Conservation (phyloP, 495 filamentous ascomycete genomes). For the Penicillium manginii region DNA sequence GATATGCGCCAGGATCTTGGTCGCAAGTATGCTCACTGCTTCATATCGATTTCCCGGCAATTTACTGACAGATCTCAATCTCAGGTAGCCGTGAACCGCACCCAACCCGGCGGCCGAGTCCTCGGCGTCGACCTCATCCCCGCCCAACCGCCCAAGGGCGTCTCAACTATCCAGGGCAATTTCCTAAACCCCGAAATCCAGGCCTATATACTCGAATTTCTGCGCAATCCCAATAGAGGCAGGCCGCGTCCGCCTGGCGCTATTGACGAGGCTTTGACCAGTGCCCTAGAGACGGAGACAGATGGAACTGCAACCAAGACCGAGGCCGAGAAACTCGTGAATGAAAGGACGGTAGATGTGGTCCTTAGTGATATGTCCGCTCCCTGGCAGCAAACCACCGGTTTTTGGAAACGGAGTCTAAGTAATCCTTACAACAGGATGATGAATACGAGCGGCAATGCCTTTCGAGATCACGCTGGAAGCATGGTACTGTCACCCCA, state of each 20-base stretch:
- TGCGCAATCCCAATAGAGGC: slow-evolving; percentile 67
- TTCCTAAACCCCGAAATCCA: slow-evolving; percentile 76
- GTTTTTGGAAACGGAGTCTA: slow-evolving; percentile 81
- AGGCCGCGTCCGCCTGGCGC: slow-evolving; percentile 39
- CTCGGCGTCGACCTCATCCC: slow-evolving; percentile 94
- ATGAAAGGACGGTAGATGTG: slow-evolving; percentile 76
- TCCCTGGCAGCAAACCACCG: slow-evolving; percentile 82
- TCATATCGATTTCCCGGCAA: no score
- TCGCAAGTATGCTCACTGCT: slow-evolving; percentile 65
- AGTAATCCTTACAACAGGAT: slow-evolving; percentile 94
- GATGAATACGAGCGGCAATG: slow-evolving; percentile 96
- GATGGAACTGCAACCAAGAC: slow-evolving; percentile 2
- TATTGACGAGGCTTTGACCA: slow-evolving; percentile 15
- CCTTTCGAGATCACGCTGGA: slow-evolving; percentile 84
- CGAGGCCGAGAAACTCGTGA: slow-evolving; percentile 6
- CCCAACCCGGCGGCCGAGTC: slow-evolving; percentile 74
- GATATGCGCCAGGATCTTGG: slow-evolving; percentile 94
- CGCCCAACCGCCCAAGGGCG: slow-evolving; percentile 83
- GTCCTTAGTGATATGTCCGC: slow-evolving; percentile 98
- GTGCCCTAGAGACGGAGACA: slow-evolving; percentile 17
- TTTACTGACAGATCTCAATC: slow-evolving; percentile 8
- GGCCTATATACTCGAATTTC: slow-evolving; percentile 71
- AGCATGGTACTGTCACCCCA: slow-evolving; percentile 72
- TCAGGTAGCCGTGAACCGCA: slow-evolving; percentile 81
- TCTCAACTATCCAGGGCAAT: slow-evolving; percentile 91